Percentiles rank a stretch among this genome's conserved stretches.
Conservation (phyloP, 768 basidiomycete genomes). For the Leccinellum luteum region DNA sequence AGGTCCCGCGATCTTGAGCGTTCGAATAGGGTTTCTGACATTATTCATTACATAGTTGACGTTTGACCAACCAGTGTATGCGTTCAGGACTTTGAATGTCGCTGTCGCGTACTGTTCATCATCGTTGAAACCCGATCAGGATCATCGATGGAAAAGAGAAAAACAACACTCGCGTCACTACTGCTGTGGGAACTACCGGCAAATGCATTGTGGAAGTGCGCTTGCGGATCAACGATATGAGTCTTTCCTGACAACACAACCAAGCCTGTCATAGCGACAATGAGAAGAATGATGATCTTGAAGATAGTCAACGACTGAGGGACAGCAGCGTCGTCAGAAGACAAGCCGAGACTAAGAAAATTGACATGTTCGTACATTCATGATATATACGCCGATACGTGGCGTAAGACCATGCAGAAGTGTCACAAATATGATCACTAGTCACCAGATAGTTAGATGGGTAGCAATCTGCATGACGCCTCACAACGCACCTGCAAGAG, state of each 20-base stretch:
- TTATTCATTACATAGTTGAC: conserved; percentile 48
- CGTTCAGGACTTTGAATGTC: conserved; percentile 54
- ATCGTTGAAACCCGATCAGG: background rate
- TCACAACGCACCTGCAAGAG: conserved; percentile 45
- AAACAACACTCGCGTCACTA: conserved; percentile 37
- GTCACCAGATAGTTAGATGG: background rate
- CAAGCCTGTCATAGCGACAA: conserved; percentile 57
- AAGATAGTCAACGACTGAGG: conserved; percentile 44
- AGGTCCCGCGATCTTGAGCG: conserved; percentile 60
- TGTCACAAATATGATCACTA: conserved; percentile 52
- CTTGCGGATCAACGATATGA: conserved; percentile 50
- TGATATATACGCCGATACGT: conserved; percentile 44
- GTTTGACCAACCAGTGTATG: conserved; percentile 52
- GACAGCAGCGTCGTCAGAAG: conserved; percentile 11
- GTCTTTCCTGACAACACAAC: conserved; percentile 61
- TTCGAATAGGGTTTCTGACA: conserved; percentile 56
- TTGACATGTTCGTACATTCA: conserved; percentile 43
- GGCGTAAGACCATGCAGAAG: conserved; percentile 53
- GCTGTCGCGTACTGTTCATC: conserved; percentile 52
- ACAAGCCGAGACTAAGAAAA: no score
- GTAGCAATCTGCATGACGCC: background rate
- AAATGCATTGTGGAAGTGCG: conserved; percentile 58
- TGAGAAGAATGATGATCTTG: conserved; percentile 51
- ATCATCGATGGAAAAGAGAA: background rate
- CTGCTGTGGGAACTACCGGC: conserved; percentile 52